Base-by-base conservation (phyloP, 202 grass and related monocot species). In the Schoenoplectus tabernaemontani region DNA sequence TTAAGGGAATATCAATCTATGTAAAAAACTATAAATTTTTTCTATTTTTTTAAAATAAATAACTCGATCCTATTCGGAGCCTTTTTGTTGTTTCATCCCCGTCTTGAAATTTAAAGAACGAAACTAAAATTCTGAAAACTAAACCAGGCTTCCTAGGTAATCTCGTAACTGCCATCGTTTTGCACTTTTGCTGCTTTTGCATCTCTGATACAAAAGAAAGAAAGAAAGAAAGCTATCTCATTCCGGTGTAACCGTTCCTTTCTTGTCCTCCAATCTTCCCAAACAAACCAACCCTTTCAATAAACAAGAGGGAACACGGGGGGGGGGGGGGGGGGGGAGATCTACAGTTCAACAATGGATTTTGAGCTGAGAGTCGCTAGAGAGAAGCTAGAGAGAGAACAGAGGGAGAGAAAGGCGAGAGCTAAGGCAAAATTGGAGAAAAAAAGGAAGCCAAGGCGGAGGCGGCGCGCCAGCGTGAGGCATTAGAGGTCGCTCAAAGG, bases 361-460 rank as follows among this genome's bases (percentile, higher is more conserved):
- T 95, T 98, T 83, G 96, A 98, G 83, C 75, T 95, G 78, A 83
- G 91, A 16, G 79, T 59, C 42, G 96, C 91, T 36, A 73, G 90
- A 78, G 91, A 95, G 91, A 95, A 95, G 90, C 83, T 95, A 56
- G 91, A 95, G 83, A 85, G 96, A 59, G 96, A 98, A 81, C 90
- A 95, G 81, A 87, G 83, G 81, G 96, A 92, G 69, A 82, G 95
- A 39, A 85, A 87, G 89, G 87, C 83, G 83, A 82, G 90, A 44
- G 90, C 91, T 39, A 99, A 92, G 91, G 91, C 85, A 56, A 92
- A 91, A 81, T 50, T 83, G 30, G 96, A 95, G 6, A 85, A 83
- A 43, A 99, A 84, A 84, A 72, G 59, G 80, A 83, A 30, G 90
- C 86, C 85, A 91, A 89, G 88, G 91, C 69, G 10, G 96, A 99